phyloP scores from a whole-genome alignment of 306 rosid genomes.

The Delonix regia region DNA sequence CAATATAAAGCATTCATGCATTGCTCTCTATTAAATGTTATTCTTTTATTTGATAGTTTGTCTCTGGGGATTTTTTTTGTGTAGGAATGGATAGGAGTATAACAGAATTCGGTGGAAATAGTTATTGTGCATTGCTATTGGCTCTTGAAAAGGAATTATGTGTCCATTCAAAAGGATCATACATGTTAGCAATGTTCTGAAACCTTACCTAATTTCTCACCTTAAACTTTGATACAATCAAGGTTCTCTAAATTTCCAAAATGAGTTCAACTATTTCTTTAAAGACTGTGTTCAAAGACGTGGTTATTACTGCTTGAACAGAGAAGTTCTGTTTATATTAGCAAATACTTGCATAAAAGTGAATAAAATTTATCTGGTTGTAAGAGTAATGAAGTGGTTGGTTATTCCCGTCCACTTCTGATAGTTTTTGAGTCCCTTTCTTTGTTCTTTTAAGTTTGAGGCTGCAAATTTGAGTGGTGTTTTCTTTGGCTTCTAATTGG shows the following conservation, averaged over 20 bases:
- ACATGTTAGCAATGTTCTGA: neutral
- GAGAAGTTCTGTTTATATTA: neutral
- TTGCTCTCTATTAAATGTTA: neutral
- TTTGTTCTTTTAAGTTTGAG: neutral
- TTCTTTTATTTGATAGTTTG: neutral
- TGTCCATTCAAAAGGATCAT: neutral
- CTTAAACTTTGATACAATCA: neutral
- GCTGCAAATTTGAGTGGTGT: neutral
- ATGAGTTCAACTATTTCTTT: neutral
- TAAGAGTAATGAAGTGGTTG: constrained; percentile 8
- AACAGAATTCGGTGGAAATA: neutral
- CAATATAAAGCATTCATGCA: neutral
- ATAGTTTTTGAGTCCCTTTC: neutral
- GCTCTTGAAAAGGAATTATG: neutral
- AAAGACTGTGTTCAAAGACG: neutral
- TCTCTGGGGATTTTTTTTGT: neutral
- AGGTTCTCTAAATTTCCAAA: neutral
- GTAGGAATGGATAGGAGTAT: neutral
- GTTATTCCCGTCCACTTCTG: neutral
- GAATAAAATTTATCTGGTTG: neutral
- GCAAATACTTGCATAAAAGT: neutral
- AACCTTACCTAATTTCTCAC: neutral
- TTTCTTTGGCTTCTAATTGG: neutral
- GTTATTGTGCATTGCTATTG: neutral
- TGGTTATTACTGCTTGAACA: neutral